These are phyloP conservation scores for Zea mays DNA, from an alignment of 176 grass and related monocot species.

Conservation along the genomic window DNA sequence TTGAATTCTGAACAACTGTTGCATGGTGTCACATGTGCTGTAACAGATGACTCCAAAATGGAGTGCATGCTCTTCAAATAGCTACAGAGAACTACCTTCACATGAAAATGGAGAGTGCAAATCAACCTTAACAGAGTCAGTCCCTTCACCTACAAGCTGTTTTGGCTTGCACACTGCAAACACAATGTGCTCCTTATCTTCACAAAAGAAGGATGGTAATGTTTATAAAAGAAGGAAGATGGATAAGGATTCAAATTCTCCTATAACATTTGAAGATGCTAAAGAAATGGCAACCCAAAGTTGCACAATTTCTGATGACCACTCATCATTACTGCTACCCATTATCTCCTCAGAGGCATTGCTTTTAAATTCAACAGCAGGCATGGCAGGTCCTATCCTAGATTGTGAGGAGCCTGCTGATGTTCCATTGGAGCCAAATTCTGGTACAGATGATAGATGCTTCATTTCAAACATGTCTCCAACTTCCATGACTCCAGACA, in stretches of 20 bases:
- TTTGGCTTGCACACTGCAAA: slow-evolving; percentile 33
- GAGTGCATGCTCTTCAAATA: slow-evolving; percentile 45
- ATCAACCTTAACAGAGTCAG: slow-evolving; percentile 36
- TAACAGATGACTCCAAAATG: slow-evolving; percentile 63
- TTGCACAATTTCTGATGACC: slow-evolving; percentile 38
- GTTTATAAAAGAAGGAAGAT: slow-evolving; percentile 67
- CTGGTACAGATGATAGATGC: slow-evolving; percentile 30
- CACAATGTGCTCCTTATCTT: slow-evolving; percentile 53
- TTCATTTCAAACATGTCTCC: slow-evolving; percentile 37
- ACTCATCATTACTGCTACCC: slow-evolving; percentile 34
- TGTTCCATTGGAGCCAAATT: slow-evolving; percentile 38
- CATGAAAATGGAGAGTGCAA: slow-evolving; percentile 41
- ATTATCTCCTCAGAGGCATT: slow-evolving; percentile 22
- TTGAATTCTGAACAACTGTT: slow-evolving; percentile 34
- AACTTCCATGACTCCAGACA: slow-evolving; percentile 35
- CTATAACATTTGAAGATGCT: slow-evolving; percentile 34
- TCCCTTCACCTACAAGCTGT: slow-evolving; percentile 34
- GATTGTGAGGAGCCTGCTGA: slow-evolving; percentile 20
- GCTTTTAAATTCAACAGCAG: slow-evolving; percentile 26
- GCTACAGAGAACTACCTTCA: slow-evolving; percentile 37
- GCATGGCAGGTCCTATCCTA: slow-evolving; percentile 14
- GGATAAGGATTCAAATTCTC: slow-evolving; percentile 52
- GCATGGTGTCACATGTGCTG: slow-evolving; percentile 38
- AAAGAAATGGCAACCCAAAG: slow-evolving; percentile 41
- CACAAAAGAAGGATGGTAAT: slow-evolving; percentile 51